Evolutionary conservation across 805 yeast genomes (phyloP).

Genomic region (Kodamaea lidongshanica): DNA sequence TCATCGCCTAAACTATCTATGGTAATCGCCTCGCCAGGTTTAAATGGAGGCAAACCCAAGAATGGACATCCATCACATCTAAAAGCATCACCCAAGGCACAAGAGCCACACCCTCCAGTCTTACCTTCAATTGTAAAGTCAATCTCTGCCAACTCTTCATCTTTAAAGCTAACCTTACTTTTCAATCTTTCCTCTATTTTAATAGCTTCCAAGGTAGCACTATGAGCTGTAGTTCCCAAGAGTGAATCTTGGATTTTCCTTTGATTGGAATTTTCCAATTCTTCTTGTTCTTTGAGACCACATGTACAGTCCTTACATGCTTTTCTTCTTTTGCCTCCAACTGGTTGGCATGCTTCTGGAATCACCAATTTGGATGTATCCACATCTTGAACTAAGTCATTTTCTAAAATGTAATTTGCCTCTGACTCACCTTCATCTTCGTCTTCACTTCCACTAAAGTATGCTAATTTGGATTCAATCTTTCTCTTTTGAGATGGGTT

Average conservation of each 20-base stretch:
- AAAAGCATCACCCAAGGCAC: conserved; percentile 96
- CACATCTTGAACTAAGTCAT: conserved; percentile 31
- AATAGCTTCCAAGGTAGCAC: conserved; percentile 49
- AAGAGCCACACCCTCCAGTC: conserved; percentile 95
- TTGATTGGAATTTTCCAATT: conserved; percentile 46
- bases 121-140: conserved; percentile 97
- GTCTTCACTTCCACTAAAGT: conserved; percentile 49
- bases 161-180: conserved; percentile 42
- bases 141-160: conserved; percentile 77
- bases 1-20: conserved; percentile 75
- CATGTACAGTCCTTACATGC: conserved; percentile 99
- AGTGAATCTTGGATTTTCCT: conserved; percentile 40
- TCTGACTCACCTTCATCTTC: conserved; percentile 49
- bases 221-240: conserved; percentile 43
- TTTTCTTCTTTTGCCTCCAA: conserved; percentile 64
- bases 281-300: conserved; percentile 88
- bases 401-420: conserved; percentile 36
- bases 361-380: conserved; percentile 36
- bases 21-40: conserved; percentile 89
- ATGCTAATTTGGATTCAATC: conserved; percentile 45
- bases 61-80: conserved; percentile 98
- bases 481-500: conserved; percentile 41
- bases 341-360: conserved; percentile 55
- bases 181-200: conserved; percentile 46
- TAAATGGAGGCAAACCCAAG: conserved; percentile 94